phyloP scores from a whole-genome alignment of 1,284 basidiomycete genomes.

The Marasmius oreades region DNA sequence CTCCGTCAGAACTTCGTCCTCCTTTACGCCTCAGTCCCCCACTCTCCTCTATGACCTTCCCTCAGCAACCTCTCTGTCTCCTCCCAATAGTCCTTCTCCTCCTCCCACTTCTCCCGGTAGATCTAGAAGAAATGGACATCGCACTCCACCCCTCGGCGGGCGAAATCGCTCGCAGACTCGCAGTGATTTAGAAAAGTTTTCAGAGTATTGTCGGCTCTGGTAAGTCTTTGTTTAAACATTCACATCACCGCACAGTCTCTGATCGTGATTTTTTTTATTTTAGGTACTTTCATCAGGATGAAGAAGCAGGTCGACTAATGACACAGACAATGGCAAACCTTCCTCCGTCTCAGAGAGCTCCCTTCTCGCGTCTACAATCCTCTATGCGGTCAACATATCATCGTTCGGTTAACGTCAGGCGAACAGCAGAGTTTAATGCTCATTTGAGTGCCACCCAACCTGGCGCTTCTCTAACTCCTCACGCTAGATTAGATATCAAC shows the following conservation, averaged over 20 bases:
- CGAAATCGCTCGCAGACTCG: conserved; percentile 58
- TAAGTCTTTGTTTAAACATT: conserved; percentile 37
- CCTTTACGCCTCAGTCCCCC: conserved; percentile 39
- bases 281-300: conserved; percentile 79
- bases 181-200: conserved; percentile 69
- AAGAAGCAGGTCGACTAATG: conserved; percentile 68
- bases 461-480: conserved; percentile 68
- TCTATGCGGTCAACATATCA: conserved; percentile 76
- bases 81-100: conserved; percentile 35
- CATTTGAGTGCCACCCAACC: conserved; percentile 69
- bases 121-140: conserved; percentile 43
- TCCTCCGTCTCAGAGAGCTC: conserved; percentile 73
- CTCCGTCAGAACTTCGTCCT: conserved; percentile 41
- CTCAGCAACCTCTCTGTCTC: conserved; percentile 44
- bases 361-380: conserved; percentile 72
- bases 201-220: conserved; percentile 71
- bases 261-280: conserved; percentile 5
- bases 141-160: conserved; percentile 51
- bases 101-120: conserved; percentile 57
- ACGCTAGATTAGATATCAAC: conserved; percentile 58
- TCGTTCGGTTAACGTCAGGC: conserved; percentile 62
- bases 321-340: conserved; percentile 72
- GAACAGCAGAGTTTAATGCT: conserved; percentile 73
- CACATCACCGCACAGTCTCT: too few species aligned
- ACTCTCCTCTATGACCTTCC: conserved; percentile 75